These are phyloP conservation scores for Chaetomiaceae sp. DNA, from an alignment of 2,329 filamentous ascomycete species.

Conservation along the genomic window DNA sequence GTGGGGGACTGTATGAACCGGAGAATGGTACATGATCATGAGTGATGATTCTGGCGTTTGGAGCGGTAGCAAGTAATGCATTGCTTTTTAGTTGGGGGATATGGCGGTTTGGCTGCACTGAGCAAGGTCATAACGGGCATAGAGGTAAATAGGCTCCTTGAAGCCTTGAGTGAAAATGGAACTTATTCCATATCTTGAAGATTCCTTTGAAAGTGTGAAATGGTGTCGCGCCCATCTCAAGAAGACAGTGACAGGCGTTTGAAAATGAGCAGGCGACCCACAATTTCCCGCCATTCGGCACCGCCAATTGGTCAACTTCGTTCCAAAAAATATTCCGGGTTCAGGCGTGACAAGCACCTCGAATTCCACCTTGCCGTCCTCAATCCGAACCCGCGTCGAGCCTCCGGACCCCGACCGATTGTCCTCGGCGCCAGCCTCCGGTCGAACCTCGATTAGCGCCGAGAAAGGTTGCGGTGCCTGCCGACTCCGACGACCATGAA, in stretches of 20 bases:
- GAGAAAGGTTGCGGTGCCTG: not conserved
- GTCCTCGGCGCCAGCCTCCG: not conserved
- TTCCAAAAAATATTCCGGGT: slow-evolving; percentile 19
- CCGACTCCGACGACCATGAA: slow-evolving; percentile 8
- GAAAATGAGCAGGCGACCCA: not conserved
- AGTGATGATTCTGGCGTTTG: slow-evolving; percentile 4
- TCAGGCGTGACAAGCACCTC: not conserved
- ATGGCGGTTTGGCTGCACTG: not conserved
- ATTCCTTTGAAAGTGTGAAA: not conserved
- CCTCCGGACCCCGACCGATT: slow-evolving; percentile 2
- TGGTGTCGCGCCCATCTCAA: not conserved
- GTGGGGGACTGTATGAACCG: not conserved
- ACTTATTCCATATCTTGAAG: not conserved
- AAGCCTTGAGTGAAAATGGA: not conserved
- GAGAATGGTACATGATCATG: not conserved
- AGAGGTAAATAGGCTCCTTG: slow-evolving; percentile 7
- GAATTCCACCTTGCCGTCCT: not conserved
- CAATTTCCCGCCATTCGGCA: slow-evolving; percentile 13
- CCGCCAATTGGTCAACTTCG: slow-evolving; percentile 8
- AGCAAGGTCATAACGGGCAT: not conserved
- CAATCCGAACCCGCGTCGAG: slow-evolving; percentile 1
- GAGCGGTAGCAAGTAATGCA: slow-evolving; percentile 6
- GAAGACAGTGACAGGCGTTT: not conserved
- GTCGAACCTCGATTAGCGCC: not conserved
- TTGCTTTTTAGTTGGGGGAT: not conserved